These are phyloP conservation scores for Cyclotella cryptica DNA, from an alignment of 108 stramenopile species.

Conservation along the genomic window DNA sequence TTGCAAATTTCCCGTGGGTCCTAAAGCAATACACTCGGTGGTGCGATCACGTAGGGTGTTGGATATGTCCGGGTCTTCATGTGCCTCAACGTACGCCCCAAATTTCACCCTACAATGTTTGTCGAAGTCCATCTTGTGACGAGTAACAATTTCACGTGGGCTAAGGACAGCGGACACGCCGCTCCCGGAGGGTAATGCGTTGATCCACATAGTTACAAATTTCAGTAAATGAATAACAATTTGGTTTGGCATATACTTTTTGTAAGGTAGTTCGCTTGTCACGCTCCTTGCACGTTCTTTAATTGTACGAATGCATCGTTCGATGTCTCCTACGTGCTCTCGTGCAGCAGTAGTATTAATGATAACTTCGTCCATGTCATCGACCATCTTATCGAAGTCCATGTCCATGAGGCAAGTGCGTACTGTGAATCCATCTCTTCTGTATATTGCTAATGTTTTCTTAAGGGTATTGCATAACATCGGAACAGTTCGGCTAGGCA, in stretches of 20 bases:
- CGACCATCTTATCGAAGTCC: constrained; percentile 23
- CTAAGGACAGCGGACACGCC: constrained; percentile 23
- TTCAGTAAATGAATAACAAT: constrained; percentile 28
- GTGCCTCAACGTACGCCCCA: too few relatives aligned
- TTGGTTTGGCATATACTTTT: neutral
- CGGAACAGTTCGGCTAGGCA: neutral
- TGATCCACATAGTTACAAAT: constrained; percentile 22
- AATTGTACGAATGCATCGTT: constrained; percentile 19
- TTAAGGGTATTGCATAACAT: too few relatives aligned
- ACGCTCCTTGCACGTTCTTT: constrained; percentile 21
- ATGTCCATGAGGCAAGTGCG: constrained; percentile 12
- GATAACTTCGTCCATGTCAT: too few relatives aligned
- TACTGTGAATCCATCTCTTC: constrained; percentile 18
- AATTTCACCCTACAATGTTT: constrained; percentile 13
- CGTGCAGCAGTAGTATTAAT: constrained; percentile 39
- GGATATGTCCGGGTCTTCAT: neutral
- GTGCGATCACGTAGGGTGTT: constrained; percentile 16
- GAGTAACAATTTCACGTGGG: too few relatives aligned
- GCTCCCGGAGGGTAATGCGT: constrained; percentile 29
- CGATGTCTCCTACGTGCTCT: too few relatives aligned
- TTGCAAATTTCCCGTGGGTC: too few relatives aligned
- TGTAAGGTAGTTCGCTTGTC: constrained; percentile 15
- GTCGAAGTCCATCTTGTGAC: neutral
- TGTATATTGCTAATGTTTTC: too few relatives aligned
- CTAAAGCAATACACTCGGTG: neutral